Percentiles rank a stretch among this genome's conserved stretches.
Evolutionary conservation across 2,329 filamentous ascomycete species (phyloP).

Genomic region (Arthrobotrys megalospora): DNA sequence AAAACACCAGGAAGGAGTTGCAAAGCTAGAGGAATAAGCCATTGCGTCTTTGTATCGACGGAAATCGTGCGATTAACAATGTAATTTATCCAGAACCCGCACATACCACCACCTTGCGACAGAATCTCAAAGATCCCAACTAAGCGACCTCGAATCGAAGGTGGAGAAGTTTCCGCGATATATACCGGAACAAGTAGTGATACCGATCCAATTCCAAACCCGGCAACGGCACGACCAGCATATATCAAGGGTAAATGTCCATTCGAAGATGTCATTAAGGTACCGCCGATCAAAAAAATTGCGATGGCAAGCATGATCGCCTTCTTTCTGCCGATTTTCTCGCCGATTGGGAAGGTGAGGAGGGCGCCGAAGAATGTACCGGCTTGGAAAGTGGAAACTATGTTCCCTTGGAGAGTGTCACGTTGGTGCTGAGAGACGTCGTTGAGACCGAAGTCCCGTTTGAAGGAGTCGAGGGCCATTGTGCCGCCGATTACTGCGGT

Average conservation of each 20-base stretch:
- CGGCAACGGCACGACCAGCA: conserved; percentile 76
- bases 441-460: conserved; percentile 76
- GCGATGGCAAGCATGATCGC: conserved; percentile 69
- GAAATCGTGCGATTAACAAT: conserved; percentile 68
- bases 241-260: conserved; percentile 71
- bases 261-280: conserved; percentile 61
- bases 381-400: conserved; percentile 68
- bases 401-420: conserved; percentile 69
- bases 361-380: conserved; percentile 69
- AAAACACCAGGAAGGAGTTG: conserved; percentile 68
- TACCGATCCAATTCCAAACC: conserved; percentile 75
- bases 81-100: conserved; percentile 77
- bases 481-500: conserved; percentile 85
- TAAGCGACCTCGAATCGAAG: conserved; percentile 76
- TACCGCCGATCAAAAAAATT: conserved; percentile 69
- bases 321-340: conserved; percentile 70
- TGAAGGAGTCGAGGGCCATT: conserved; percentile 79
- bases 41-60: conserved; percentile 71
- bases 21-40: conserved; percentile 75
- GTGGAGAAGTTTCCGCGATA: conserved; percentile 75
- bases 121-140: conserved; percentile 79
- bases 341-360: conserved; percentile 70
- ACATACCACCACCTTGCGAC: conserved; percentile 76
- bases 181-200: conserved; percentile 77
- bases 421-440: conserved; percentile 33